A percentile compares a stretch with the other conserved stretches of the same genome.
Conservation (phyloP, 257 asterid species). For the Scutellaria barbata region DNA sequence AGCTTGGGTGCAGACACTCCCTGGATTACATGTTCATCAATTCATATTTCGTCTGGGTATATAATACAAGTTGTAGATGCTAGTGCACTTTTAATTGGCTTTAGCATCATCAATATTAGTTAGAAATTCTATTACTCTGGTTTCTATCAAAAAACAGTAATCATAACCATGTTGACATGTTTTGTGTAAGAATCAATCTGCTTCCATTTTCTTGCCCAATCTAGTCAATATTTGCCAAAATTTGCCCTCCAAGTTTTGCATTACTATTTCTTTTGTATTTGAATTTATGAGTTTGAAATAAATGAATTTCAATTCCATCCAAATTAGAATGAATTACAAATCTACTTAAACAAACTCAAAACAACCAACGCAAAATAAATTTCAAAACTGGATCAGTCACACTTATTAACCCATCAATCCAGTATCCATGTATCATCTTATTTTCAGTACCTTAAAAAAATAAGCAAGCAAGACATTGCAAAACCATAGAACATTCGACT, state of each 20-base stretch:
- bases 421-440: not conserved
- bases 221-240: not conserved
- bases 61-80: constrained; percentile 21
- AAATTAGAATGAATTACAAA: too few relatives aligned
- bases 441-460: not conserved
- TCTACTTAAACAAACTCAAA: too few relatives aligned
- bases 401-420: not conserved
- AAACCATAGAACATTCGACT: not conserved
- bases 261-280: not conserved
- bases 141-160: not conserved
- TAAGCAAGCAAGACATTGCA: not conserved
- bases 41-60: constrained; percentile 19
- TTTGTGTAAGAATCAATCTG: too few relatives aligned
- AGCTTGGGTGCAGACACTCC: not conserved
- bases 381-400: not conserved
- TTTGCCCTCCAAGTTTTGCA: not conserved
- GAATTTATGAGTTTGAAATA: too few relatives aligned
- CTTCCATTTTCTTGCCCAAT: too few relatives aligned
- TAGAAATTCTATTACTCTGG: not conserved
- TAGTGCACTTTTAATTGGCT: constrained; percentile 14
- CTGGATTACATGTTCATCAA: not conserved
- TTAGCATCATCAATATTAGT: constrained; percentile 1
- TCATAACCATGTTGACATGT: too few relatives aligned
- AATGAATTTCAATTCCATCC: too few relatives aligned
- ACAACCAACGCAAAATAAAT: too few relatives aligned